Percentiles rank a stretch among this genome's conserved stretches.
Conservation (phyloP, 306 rosid genomes). For the Castanea mollissima region DNA sequence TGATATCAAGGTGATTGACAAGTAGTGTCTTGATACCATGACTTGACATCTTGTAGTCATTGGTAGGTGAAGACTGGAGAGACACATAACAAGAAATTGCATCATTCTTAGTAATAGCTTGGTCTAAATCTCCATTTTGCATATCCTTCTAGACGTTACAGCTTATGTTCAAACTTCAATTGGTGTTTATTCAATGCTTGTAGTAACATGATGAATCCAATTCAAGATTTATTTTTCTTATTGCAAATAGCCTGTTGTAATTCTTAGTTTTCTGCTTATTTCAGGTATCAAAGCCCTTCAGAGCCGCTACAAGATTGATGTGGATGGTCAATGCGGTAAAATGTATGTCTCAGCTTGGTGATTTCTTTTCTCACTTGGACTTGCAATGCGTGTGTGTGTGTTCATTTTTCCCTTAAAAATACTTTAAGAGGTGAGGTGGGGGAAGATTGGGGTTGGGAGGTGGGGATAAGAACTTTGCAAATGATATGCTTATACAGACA, state of each 20-base stretch:
- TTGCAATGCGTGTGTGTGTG: not conserved
- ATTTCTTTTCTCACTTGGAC: not conserved
- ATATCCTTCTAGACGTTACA: not conserved
- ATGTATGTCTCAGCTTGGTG: constrained; percentile 43
- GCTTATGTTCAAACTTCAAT: not conserved
- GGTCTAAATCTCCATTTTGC: not conserved
- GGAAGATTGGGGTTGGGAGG: not conserved
- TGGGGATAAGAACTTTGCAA: not conserved
- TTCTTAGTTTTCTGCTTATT: constrained; percentile 8
- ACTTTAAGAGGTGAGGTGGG: not conserved
- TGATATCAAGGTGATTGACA: too few species aligned
- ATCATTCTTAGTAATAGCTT: not conserved
- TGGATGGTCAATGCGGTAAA: constrained; percentile 58
- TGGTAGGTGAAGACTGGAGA: not conserved
- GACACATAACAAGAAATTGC: not conserved
- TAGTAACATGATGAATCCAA: not conserved
- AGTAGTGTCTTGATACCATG: too few species aligned
- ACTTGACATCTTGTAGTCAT: too few species aligned
- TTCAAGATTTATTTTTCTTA: not conserved
- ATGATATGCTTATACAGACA: not conserved
- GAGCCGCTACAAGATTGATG: constrained; percentile 73
- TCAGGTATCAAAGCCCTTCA: constrained; percentile 61
- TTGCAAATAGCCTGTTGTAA: not conserved
- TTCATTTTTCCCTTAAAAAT: not conserved
- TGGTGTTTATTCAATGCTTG: not conserved